A percentile compares a stretch with the other conserved stretches of the same genome.
Evolutionary conservation across 345 rosid genomes (phyloP).

Genomic region (Arabidopsis suecica): DNA sequence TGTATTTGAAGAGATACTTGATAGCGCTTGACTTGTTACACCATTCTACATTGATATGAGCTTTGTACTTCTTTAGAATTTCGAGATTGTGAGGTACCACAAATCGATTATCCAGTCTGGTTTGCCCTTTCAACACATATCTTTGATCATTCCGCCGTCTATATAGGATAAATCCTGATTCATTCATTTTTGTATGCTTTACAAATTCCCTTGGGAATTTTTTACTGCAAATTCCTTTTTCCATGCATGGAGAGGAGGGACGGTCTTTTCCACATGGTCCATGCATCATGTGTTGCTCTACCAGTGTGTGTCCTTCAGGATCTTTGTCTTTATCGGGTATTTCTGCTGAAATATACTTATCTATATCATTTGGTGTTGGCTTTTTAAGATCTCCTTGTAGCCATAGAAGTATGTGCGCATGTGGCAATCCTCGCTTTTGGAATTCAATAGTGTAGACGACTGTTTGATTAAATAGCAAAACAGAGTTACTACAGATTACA

Average conservation of each 20-base stretch:
- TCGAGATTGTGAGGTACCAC: constrained; percentile 7
- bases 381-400: not conserved
- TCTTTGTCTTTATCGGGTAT: not conserved
- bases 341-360: not conserved
- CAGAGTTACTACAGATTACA: too few relatives aligned
- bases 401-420: not conserved
- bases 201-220: not conserved
- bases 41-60: constrained; percentile 12
- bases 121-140: not conserved
- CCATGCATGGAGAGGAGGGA: not conserved
- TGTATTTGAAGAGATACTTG: constrained; percentile 22
- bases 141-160: not conserved
- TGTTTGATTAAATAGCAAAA: too few relatives aligned
- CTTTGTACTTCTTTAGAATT: not conserved
- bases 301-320: not conserved
- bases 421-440: not conserved
- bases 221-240: not conserved
- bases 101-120: not conserved
- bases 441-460: not conserved
- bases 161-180: not conserved
- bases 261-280: not conserved
- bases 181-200: not conserved
- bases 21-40: not conserved
- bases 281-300: constrained; percentile 2
- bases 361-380: not conserved